Base-by-base conservation (phyloP, 108 stramenopile genomes). In the Nannochloropsis salina region DNA sequence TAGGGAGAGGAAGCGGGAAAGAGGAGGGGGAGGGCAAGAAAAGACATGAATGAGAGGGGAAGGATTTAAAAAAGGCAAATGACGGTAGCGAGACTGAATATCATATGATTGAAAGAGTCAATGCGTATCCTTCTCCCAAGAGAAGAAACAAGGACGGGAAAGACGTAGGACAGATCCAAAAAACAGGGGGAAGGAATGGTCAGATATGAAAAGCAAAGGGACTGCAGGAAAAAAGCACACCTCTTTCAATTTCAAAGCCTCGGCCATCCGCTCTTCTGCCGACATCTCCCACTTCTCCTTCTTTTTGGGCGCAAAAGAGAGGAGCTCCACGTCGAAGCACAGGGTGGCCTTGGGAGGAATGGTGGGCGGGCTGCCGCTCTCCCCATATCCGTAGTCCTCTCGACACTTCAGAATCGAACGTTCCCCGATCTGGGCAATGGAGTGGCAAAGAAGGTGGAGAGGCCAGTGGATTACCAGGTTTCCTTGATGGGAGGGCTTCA, bases 241-340 rank as follows among this genome's bases (percentile, higher is more conserved):
- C 42, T 93, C 92, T 85, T 98, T 98, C 47, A 95, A 83, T 43
- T 92, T 92, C 21, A 88, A 83, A n/a, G 96, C 96, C 61, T 93
- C 88, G 44, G 89, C 92, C 83, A 96, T 86, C 43, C 94, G 91
- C 88, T 98, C 97, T 80, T 93, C 93, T 45, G 89, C 86, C 42
- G 90, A 89, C 93, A 96, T 93, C 91, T 90, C 87, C 89, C 89
- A 91, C 31, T 86, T 83, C 83, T 92, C 92, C 85, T 91, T 92
- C 47, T 92, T 81, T 86, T 92, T 92, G 42, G 85, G 87, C 81
- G 84, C 79, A 21, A 90, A 90, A 3, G 45, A 51, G 31, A 91
- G 44, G 22, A 92, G 82, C 81, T 92, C 91, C 20, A 90, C 91
- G 83, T 92, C 91, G 31, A 92, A 92, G 85, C 85, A 84, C 12